These are phyloP conservation scores for Cudoniella acicularis DNA, from an alignment of 495 filamentous ascomycete species.

Conservation along the genomic window DNA sequence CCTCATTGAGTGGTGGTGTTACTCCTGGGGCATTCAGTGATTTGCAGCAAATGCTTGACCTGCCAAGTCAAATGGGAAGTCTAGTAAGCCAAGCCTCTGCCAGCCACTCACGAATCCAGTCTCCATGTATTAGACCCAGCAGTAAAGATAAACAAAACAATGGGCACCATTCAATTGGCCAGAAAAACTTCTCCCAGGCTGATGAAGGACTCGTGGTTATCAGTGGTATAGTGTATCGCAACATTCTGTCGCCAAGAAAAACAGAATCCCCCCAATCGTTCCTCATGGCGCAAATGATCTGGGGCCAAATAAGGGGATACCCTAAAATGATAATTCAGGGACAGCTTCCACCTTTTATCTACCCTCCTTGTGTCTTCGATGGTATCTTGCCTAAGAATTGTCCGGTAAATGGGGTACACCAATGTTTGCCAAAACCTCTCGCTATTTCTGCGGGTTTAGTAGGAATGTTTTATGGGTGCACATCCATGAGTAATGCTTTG, in stretches of 20 bases:
- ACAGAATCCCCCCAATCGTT: background rate
- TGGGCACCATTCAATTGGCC: too few species aligned
- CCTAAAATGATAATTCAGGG: slow-evolving; percentile 8
- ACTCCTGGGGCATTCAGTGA: background rate
- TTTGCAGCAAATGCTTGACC: background rate
- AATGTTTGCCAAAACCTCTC: slow-evolving; percentile 9
- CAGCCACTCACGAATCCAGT: too few species aligned
- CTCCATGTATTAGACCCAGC: too few species aligned
- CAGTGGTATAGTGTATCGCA: background rate
- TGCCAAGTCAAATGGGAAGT: slow-evolving; percentile 4
- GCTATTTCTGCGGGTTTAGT: slow-evolving; percentile 5
- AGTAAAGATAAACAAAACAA: too few species aligned
- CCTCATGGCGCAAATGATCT: slow-evolving; percentile 6
- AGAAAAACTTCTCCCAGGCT: too few species aligned
- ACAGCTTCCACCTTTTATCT: slow-evolving; percentile 16
- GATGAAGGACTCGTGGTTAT: too few species aligned
- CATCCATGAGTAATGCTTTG: background rate
- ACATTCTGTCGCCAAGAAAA: background rate
- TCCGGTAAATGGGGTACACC: slow-evolving; percentile 6
- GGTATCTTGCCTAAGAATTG: slow-evolving; percentile 2
- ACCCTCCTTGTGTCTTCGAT: slow-evolving; percentile 8
- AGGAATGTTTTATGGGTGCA: background rate
- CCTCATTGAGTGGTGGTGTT: background rate
- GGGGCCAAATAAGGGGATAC: slow-evolving; percentile 10
- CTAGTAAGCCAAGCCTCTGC: too few species aligned